Conservation (phyloP, 192 early-diverging fungal genomes). For the Entrophospora sp. region DNA sequence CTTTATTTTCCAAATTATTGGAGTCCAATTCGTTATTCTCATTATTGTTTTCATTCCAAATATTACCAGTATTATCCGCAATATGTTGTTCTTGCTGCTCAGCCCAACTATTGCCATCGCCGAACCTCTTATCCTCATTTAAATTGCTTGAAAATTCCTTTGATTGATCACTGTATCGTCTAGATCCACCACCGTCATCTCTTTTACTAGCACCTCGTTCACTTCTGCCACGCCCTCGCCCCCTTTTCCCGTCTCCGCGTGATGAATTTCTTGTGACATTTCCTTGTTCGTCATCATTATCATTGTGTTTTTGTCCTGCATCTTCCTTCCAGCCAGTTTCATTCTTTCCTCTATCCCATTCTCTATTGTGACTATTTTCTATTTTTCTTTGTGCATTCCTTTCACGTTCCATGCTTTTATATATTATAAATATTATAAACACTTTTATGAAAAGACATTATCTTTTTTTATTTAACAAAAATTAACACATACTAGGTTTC, state of each 20-base stretch:
- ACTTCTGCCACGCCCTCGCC: not conserved
- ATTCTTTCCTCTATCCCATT: constrained; percentile 19
- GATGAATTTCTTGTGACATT: not conserved
- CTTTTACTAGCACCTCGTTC: not conserved
- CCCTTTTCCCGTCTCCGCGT: not conserved
- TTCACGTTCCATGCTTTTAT: constrained; percentile 13
- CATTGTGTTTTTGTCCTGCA: not conserved
- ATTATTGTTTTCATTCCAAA: too few relatives aligned
- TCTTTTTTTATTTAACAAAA: not conserved
- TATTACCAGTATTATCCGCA: too few relatives aligned
- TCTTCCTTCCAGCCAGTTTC: constrained; percentile 10
- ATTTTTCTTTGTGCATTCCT: constrained; percentile 5
- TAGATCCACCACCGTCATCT: not conserved
- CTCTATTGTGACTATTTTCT: constrained; percentile 8
- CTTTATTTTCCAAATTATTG: too few relatives aligned
- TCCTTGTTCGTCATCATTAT: not conserved
- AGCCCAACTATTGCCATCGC: not conserved
- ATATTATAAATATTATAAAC: not conserved
- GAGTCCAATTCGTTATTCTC: too few relatives aligned
- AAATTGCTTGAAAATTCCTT: not conserved
- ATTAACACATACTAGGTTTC: not conserved
- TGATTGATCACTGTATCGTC: not conserved
- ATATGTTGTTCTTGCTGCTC: not conserved
- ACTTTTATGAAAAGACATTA: not conserved
- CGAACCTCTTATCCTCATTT: not conserved